Base-by-base conservation (phyloP, 2,329 filamentous ascomycete species). In the Ophiosphaerella korrae region DNA sequence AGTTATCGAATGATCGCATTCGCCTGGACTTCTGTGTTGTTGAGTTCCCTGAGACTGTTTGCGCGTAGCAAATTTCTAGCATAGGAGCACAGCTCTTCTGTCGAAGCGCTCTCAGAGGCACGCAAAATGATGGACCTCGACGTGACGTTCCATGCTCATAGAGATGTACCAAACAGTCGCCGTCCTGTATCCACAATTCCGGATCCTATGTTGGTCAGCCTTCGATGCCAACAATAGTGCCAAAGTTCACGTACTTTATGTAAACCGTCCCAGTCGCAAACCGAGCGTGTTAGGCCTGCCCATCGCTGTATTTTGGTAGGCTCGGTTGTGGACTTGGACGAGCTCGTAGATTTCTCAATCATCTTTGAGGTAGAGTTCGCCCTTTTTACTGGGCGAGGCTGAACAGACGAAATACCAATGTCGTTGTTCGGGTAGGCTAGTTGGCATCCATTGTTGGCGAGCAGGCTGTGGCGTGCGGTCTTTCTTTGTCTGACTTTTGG, bases 151-250 rank as follows among this genome's bases (percentile, higher is more conserved):
- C 86, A 55, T 80, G 79, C n/a, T 75, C 82, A 62, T 89, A 86
- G 0, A 92, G 77, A 70, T 92, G 81, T 1, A 92, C 80, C 13
- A 85, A 78, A 62, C 88, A 92, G 65, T 91, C 84, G 12, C 86
- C 88, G 55, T 85, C 74, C 9, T 80, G 77, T 53, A 81, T 79
- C 86, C 86, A 92, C 2, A 93, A 77, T 58, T 91, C 88, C 2
- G 82, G 77, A 60, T 92, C 89, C 88, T 92, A 24, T 18, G 26
- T 11, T 7, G 31, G 44, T 60, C 45, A 57, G 53, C 29, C 42
- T 33, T 29, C 47, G 39, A 34, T n/a, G 14, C 18, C 14, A 36
- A 32, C 39, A 38, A 24, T 9, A 24, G 4, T 23, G 13, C 14
- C 18, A n/a, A 21, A 13, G 13, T 35, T n/a, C 6, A 64, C 73